Conservation (phyloP, 805 yeast species). For the Wickerhamiella azymoides region DNA sequence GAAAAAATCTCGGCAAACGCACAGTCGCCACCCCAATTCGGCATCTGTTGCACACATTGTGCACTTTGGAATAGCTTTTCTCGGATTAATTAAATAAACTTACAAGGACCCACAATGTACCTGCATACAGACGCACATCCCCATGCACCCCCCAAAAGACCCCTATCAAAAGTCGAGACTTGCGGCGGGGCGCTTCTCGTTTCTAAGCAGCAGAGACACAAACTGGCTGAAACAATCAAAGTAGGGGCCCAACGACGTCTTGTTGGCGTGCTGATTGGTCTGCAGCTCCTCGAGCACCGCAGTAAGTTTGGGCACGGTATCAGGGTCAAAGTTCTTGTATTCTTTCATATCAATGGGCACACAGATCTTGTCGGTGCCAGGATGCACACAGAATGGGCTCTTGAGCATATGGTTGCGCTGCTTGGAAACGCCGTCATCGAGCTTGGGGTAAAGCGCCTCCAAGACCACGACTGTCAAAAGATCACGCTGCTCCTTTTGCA, state of each 20-base stretch:
- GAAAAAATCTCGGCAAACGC: neutral
- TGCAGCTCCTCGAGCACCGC: constrained; percentile 53
- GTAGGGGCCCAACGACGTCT: constrained; percentile 58
- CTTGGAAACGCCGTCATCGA: constrained; percentile 85
- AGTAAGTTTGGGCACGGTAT: constrained; percentile 60
- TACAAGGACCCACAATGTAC: neutral
- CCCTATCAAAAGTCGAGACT: constrained; percentile 16
- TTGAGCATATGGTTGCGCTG: constrained; percentile 84
- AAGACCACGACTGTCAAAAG: neutral
- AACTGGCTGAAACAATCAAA: constrained; percentile 51
- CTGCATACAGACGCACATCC: neutral
- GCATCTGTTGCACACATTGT: neutral
- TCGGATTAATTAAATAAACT: neutral
- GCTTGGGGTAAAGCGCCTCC: constrained; percentile 57
- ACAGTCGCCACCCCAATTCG: neutral
- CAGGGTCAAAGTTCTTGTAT: constrained; percentile 53
- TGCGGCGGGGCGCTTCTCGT: constrained; percentile 27
- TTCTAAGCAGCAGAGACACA: constrained; percentile 44
- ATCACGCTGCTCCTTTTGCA: neutral
- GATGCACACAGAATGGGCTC: constrained; percentile 95
- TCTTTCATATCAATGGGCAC: constrained; percentile 45
- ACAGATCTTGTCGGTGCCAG: constrained; percentile 89
- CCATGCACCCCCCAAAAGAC: neutral
- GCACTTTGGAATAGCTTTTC: neutral
- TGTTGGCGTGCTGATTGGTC: constrained; percentile 29